Conservation (phyloP, 768 basidiomycete species). For the Termitomyces sp. region DNA sequence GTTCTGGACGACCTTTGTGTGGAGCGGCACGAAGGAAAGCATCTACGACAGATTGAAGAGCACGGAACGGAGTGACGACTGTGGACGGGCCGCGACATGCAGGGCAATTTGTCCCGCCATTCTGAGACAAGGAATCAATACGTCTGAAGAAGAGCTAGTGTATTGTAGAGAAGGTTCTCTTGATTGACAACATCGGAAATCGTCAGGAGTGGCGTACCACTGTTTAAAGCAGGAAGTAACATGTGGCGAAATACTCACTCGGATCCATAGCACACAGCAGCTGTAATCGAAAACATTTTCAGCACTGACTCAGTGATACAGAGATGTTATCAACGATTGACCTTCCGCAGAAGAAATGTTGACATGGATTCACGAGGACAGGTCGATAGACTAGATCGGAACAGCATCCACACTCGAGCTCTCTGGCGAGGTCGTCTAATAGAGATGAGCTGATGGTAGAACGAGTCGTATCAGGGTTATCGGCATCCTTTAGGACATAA, state of each 20-base stretch:
- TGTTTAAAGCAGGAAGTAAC: slow-evolving; percentile 4
- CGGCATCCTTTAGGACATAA: slow-evolving; percentile 1
- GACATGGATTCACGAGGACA: slow-evolving; percentile 78
- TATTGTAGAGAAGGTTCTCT: not conserved
- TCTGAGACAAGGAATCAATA: slow-evolving; percentile 35
- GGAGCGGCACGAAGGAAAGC: slow-evolving; percentile 67
- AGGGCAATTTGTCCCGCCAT: slow-evolving; percentile 81
- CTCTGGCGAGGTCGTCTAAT: slow-evolving; percentile 60
- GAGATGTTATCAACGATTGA: slow-evolving; percentile 22
- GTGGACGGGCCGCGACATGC: slow-evolving; percentile 71
- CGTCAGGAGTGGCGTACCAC: slow-evolving; percentile 1
- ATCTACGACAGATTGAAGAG: slow-evolving; percentile 69
- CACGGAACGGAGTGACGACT: slow-evolving; percentile 65
- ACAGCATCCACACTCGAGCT: slow-evolving; percentile 84
- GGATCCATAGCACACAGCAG: slow-evolving; percentile 80
- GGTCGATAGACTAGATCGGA: slow-evolving; percentile 77
- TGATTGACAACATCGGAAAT: not conserved
- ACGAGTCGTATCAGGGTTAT: slow-evolving; percentile 3
- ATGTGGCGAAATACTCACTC: slow-evolving; percentile 45
- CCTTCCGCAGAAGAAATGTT: slow-evolving; percentile 92
- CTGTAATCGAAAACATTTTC: slow-evolving; percentile 27
- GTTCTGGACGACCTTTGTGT: slow-evolving; percentile 55
- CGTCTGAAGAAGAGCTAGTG: too few species aligned
- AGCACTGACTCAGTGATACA: not conserved
- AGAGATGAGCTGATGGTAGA: slow-evolving; percentile 24